phyloP scores from a whole-genome alignment of 2,329 filamentous ascomycete species.

The Arthroderma sp. region DNA sequence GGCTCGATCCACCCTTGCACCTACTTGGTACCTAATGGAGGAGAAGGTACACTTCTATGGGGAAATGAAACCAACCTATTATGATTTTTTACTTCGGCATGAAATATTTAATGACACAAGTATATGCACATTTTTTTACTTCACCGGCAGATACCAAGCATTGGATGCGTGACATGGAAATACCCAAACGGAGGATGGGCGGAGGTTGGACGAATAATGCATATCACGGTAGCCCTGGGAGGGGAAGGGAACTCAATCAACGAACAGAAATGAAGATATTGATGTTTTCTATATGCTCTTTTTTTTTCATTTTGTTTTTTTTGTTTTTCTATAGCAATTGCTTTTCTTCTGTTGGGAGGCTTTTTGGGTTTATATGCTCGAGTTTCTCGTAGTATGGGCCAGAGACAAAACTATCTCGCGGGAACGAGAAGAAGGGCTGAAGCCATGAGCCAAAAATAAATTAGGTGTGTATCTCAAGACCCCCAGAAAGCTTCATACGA shows the following conservation, averaged over 20 bases:
- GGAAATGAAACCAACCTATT: background rate
- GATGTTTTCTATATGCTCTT: background rate
- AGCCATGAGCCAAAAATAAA: slow-evolving; percentile 1
- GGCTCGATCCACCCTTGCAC: background rate
- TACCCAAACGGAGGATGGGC: background rate
- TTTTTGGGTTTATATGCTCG: background rate
- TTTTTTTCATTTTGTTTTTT: background rate
- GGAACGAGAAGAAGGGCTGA: background rate
- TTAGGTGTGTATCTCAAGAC: background rate
- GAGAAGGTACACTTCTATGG: background rate
- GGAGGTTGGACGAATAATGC: background rate
- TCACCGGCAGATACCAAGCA: background rate
- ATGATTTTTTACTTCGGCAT: background rate
- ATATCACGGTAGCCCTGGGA: background rate
- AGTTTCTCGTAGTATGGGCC: background rate
- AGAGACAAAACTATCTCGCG: background rate
- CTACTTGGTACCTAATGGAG: background rate
- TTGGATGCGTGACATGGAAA: slow-evolving; percentile 1
- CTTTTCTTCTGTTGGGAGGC: background rate
- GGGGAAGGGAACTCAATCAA: background rate
- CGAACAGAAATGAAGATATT: slow-evolving; percentile 2
- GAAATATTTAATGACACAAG: slow-evolving; percentile 3
- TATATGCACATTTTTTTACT: slow-evolving; percentile 1
- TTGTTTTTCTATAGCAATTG: background rate
- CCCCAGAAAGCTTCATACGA: background rate